phyloP scores from a whole-genome alignment of 257 asterid genomes.

The Scutellaria barbata region DNA sequence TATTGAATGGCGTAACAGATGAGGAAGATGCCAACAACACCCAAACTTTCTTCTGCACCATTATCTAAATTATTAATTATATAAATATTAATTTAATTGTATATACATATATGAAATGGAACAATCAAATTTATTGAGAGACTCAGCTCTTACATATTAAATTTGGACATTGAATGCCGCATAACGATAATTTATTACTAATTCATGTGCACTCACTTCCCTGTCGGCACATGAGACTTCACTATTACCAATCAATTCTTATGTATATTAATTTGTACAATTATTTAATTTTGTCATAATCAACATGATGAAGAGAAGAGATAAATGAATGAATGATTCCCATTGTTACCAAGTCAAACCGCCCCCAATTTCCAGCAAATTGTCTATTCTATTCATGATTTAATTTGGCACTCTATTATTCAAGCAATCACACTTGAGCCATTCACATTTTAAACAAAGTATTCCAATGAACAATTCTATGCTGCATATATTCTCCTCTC shows the following conservation, averaged over 20 bases:
- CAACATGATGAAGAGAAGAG: background rate
- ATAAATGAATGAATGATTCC: constrained; percentile 32
- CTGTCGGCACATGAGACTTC: constrained; percentile 44
- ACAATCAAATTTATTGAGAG: constrained; percentile 1
- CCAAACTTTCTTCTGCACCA: background rate
- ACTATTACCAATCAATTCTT: constrained; percentile 29
- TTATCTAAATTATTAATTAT: background rate
- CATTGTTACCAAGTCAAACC: constrained; percentile 40
- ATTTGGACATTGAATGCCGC: constrained; percentile 29
- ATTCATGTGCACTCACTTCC: constrained; percentile 44
- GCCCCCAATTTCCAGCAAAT: constrained; percentile 31
- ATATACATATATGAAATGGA: background rate
- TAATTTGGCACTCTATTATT: constrained; percentile 34
- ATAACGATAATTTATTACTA: constrained; percentile 27
- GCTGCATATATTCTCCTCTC: too few relatives aligned
- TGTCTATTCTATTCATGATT: constrained; percentile 12
- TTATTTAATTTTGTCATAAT: constrained; percentile 10
- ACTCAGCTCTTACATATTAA: background rate
- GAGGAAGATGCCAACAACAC: constrained; percentile 8
- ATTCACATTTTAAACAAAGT: constrained; percentile 27
- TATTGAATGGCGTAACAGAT: constrained; percentile 14
- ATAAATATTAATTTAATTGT: too few relatives aligned
- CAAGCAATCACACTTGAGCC: constrained; percentile 30
- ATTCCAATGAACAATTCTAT: too few relatives aligned
- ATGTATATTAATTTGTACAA: constrained; percentile 17